Percentiles rank a stretch among this genome's conserved stretches.
Evolutionary conservation across 73 alveolate genomes (phyloP).

Genomic region (Paramecium bursaria): DNA sequence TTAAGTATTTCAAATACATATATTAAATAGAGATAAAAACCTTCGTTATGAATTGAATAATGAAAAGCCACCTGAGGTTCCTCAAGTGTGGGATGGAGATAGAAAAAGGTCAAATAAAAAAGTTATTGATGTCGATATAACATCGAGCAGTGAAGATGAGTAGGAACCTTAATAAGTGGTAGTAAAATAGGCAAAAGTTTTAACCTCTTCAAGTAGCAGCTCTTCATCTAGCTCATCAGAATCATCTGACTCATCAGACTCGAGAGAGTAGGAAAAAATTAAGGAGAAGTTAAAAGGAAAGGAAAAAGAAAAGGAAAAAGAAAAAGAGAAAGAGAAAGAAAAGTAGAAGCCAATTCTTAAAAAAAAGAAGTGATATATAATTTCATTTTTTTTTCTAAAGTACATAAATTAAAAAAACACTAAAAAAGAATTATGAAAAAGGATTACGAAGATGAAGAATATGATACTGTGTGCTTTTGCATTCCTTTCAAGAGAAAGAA

Average conservation of each 20-base stretch:
- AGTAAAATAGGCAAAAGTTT: too few relatives aligned
- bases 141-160: too few relatives aligned
- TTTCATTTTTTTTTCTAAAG: not conserved
- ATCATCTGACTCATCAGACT: not conserved
- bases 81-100: too few relatives aligned
- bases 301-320: not conserved
- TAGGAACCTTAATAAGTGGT: too few relatives aligned
- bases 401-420: not conserved
- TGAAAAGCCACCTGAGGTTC: conserved; percentile 47
- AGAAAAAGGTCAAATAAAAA: too few relatives aligned
- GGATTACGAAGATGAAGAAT: not conserved
- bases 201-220: not conserved
- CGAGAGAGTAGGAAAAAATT: not conserved
- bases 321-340: not conserved
- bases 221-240: not conserved
- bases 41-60: conserved; percentile 57
- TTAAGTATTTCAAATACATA: conserved; percentile 62
- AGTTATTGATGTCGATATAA: too few relatives aligned
- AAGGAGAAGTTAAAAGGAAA: not conserved
- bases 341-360: too few relatives aligned
- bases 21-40: conserved; percentile 66
- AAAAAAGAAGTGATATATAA: not conserved
- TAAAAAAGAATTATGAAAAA: too few relatives aligned
- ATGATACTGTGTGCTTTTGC: too few relatives aligned
- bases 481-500: too few relatives aligned